phyloP scores from a whole-genome alignment of 2,329 filamentous ascomycete genomes.

The Aureobasidium sp. region DNA sequence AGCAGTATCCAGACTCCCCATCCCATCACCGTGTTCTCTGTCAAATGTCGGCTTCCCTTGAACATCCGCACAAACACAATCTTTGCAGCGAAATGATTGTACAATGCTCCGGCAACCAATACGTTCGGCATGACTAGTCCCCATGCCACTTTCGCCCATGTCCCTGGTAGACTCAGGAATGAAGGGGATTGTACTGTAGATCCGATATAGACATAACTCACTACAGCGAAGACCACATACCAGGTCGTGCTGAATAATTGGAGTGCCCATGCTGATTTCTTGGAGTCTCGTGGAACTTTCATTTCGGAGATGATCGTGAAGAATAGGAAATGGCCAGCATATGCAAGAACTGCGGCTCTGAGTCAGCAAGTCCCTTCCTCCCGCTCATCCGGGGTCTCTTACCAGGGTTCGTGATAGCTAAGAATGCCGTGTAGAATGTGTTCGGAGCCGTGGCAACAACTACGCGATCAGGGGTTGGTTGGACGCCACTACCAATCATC shows the following conservation, averaged over 20 bases:
- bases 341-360: slow-evolving; percentile 36
- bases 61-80: slow-evolving; percentile 44
- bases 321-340: slow-evolving; percentile 44
- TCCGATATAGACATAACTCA: slow-evolving; percentile 45
- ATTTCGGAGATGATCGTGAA: slow-evolving; percentile 48
- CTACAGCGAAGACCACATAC: slow-evolving; percentile 43
- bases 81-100: slow-evolving; percentile 45
- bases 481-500: slow-evolving; percentile 41
- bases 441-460: slow-evolving; percentile 32
- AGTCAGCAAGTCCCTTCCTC: neutral
- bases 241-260: slow-evolving; percentile 43
- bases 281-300: slow-evolving; percentile 41
- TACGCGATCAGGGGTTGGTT: slow-evolving; percentile 30
- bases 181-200: slow-evolving; percentile 38
- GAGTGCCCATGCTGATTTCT: slow-evolving; percentile 43
- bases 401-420: slow-evolving; percentile 40
- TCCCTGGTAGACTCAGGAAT: slow-evolving; percentile 37
- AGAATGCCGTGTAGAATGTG: slow-evolving; percentile 37
- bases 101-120: slow-evolving; percentile 41
- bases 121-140: slow-evolving; percentile 44
- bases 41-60: slow-evolving; percentile 36
- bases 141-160: slow-evolving; percentile 43
- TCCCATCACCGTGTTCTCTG: slow-evolving; percentile 38
- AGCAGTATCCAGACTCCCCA: slow-evolving; percentile 41
- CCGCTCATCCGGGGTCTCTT: neutral